Evolutionary conservation across 2,329 filamentous ascomycete genomes (phyloP), one percentile per base, ranked within the genome.

Genomic region (Aspergillus thermomutatus): DNA sequence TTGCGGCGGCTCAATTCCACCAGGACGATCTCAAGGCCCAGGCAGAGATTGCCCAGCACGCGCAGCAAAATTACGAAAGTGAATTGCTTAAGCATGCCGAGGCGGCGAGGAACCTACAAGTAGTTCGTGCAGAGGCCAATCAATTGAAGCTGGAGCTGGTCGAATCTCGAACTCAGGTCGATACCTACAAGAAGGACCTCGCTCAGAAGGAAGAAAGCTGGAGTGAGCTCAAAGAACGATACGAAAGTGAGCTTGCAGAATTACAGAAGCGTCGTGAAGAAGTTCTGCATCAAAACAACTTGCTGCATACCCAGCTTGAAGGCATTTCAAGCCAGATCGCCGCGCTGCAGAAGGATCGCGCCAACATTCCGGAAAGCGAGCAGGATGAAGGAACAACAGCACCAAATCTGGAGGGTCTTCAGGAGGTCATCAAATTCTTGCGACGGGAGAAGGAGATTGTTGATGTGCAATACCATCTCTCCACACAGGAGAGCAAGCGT

Each of bases 361-460:
- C 81, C 4, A 79, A 80, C 40, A 71, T 79, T 4, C 77, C 84
- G 11, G 86, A 89, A 37, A 69, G 72, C 27, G 75, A 77, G 28
- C 78, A 79, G 11, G 68, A 72, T 17, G 77, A 81, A 56, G 78
- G 79, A 11, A 73, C 81, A 1, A 75, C 82, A 17, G 75, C 81
- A 6, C 77, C 83, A 4, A 86, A 84, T 43, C 78, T 87, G 9
- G 90, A 91, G 63, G 90, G 90, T 53, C 83, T 96, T 9, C 89
- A 94, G 60, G 93, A 97, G 68, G 85, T 99, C 55, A 95, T 96
- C 75, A 89, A 85, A 60, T 99, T 94, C 72, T 80, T 99, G 59
- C 88, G 93, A 48, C 89, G 91, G 45, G 95, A 99, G 76, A 99
- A 97, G 79, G 94, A 97, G 71, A 97, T 99, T 63, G 83, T 97